These are phyloP conservation scores for Pleurotus citrinopileatus DNA, from an alignment of 768 basidiomycete genomes.

Conservation along the genomic window DNA sequence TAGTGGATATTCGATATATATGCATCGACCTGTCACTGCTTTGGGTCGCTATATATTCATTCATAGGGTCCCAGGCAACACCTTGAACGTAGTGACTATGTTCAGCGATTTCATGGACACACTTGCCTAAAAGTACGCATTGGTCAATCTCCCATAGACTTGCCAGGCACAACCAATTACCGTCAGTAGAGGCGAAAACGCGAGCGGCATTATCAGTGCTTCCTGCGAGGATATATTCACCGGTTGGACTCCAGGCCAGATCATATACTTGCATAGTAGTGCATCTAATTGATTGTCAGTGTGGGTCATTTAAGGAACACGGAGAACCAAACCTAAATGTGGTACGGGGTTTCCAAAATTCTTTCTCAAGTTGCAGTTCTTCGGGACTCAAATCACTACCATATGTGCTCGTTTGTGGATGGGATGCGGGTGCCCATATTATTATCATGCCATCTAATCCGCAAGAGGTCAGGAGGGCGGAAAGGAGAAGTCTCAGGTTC, in stretches of 20 bases:
- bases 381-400: conserved; percentile 80
- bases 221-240: conserved; percentile 93
- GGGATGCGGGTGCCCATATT: conserved; percentile 85
- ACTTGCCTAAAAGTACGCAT: conserved; percentile 56
- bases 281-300: conserved; percentile 49
- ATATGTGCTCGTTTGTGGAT: conserved; percentile 67
- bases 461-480: not conserved
- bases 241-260: conserved; percentile 94
- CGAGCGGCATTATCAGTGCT: conserved; percentile 95
- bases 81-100: conserved; percentile 98
- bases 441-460: conserved; percentile 91
- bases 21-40: conserved; percentile 96
- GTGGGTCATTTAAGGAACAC: not conserved
- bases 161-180: conserved; percentile 27
- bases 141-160: conserved; percentile 11
- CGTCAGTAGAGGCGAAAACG: conserved; percentile 74
- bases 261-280: conserved; percentile 98
- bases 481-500: conserved; percentile 5
- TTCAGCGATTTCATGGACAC: conserved; percentile 86
- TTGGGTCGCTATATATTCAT: conserved; percentile 97
- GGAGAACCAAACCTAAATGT: conserved; percentile 66
- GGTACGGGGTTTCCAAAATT: conserved; percentile 89
- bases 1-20: conserved; percentile 80
- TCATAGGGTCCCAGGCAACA: conserved; percentile 97
- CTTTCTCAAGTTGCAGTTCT: conserved; percentile 87